Conservation (phyloP, 2,329 filamentous ascomycete species). For the Exophiala alcalophila region DNA sequence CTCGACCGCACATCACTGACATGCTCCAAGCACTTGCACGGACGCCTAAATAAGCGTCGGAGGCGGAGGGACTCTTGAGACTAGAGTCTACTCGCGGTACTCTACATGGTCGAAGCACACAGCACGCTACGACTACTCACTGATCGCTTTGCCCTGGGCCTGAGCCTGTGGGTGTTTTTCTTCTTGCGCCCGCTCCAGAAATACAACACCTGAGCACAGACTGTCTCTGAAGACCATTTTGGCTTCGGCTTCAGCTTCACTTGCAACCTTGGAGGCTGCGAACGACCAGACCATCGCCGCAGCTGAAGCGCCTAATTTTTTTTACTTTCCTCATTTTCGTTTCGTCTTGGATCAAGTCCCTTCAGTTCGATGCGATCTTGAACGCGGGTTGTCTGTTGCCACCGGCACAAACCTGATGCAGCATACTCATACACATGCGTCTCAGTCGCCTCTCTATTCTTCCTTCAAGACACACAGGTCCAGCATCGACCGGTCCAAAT, state of each 20-base stretch:
- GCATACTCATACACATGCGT: constrained; percentile 28
- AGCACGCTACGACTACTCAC: too few species aligned
- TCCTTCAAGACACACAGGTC: constrained; percentile 32
- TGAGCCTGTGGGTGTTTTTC: constrained; percentile 6
- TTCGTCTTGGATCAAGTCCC: background rate
- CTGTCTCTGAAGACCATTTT: constrained; percentile 11
- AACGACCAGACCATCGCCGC: too few species aligned
- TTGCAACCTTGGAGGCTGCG: constrained; percentile 2
- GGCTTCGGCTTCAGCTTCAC: too few species aligned
- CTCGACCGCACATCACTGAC: constrained; percentile 20
- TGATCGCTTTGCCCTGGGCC: too few species aligned
- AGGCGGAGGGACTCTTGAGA: constrained; percentile 22
- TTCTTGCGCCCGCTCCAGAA: constrained; percentile 16
- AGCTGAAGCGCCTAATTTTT: too few species aligned
- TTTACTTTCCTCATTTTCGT: too few species aligned
- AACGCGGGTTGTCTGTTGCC: background rate
- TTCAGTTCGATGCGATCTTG: constrained; percentile 10
- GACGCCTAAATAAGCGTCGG: constrained; percentile 28
- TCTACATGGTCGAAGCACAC: constrained; percentile 19
- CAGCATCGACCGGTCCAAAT: constrained; percentile 31
- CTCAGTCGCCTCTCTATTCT: constrained; percentile 23
- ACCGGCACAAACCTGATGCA: constrained; percentile 26
- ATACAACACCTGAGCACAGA: constrained; percentile 18
- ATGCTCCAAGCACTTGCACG: constrained; percentile 21
- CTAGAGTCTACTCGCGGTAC: too few species aligned